phyloP scores from a whole-genome alignment of 805 yeast genomes.

The Candida gorgasii region DNA sequence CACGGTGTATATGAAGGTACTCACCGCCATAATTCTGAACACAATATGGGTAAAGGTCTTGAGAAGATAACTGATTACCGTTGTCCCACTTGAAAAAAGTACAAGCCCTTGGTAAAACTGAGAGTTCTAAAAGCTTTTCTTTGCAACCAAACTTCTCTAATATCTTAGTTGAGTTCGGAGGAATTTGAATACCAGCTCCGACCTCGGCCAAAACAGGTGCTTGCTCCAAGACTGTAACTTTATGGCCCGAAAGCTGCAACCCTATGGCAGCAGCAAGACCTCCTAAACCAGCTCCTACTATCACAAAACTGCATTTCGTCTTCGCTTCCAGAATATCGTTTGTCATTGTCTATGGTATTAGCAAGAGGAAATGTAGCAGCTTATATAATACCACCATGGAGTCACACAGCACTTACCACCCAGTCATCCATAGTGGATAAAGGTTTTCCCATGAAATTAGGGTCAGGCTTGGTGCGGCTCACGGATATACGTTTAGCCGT shows the following conservation, averaged over 20 bases:
- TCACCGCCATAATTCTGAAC: slow-evolving; percentile 19
- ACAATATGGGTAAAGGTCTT: slow-evolving; percentile 20
- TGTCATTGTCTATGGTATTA: not conserved
- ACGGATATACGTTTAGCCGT: not conserved
- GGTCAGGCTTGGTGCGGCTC: not conserved
- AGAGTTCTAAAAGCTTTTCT: slow-evolving; percentile 12
- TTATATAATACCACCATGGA: too few species aligned
- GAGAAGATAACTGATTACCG: slow-evolving; percentile 20
- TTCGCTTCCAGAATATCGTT: slow-evolving; percentile 11
- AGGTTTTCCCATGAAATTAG: not conserved
- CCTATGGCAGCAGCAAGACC: slow-evolving; percentile 30
- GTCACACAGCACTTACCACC: not conserved
- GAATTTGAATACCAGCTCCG: slow-evolving; percentile 36
- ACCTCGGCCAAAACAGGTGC: slow-evolving; percentile 28
- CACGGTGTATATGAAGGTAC: slow-evolving; percentile 27
- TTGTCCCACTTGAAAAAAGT: slow-evolving; percentile 19
- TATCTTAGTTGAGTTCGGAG: slow-evolving; percentile 27
- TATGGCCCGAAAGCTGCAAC: slow-evolving; percentile 23
- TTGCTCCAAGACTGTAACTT: slow-evolving; percentile 25
- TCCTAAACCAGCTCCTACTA: slow-evolving; percentile 33
- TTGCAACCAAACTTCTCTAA: slow-evolving; percentile 21
- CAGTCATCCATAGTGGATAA: not conserved
- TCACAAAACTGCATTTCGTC: slow-evolving; percentile 17
- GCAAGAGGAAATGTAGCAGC: not conserved
- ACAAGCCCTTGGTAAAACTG: slow-evolving; percentile 19